phyloP scores from a whole-genome alignment of 2,329 filamentous ascomycete genomes.

The Beauveria sp. region DNA sequence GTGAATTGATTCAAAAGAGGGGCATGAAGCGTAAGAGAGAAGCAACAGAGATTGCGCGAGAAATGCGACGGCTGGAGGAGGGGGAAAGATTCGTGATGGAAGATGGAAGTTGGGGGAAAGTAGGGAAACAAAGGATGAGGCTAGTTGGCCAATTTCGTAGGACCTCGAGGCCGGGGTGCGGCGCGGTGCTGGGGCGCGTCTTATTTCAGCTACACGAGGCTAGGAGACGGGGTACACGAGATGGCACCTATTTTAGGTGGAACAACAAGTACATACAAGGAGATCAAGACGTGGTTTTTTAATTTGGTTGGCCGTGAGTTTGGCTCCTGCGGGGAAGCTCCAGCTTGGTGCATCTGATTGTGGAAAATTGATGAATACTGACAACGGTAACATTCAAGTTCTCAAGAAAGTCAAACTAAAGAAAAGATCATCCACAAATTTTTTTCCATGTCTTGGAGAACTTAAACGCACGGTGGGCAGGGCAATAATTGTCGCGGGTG shows the following conservation, averaged over 20 bases:
- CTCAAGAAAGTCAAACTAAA: background rate
- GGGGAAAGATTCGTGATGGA: background rate
- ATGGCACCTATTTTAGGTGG: background rate
- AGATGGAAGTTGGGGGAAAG: background rate
- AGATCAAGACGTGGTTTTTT: background rate
- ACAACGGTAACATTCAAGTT: background rate
- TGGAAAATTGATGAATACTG: background rate
- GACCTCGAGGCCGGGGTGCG: background rate
- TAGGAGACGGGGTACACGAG: background rate
- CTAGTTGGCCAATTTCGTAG: constrained; percentile 5
- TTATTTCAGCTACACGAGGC: background rate
- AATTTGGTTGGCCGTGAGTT: background rate
- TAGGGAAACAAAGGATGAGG: background rate
- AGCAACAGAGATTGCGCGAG: background rate
- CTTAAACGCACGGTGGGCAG: too few species aligned
- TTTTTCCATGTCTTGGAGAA: too few species aligned
- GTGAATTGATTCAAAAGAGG: background rate
- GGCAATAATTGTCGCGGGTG: too few species aligned
- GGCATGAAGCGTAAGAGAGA: constrained; percentile 1
- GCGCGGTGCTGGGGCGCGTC: constrained; percentile 4
- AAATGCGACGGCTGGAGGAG: background rate
- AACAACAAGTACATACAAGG: background rate
- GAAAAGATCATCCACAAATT: too few species aligned
- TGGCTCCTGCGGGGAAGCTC: background rate
- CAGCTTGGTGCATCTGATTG: background rate